These are phyloP conservation scores for Podospora pseudocomata DNA, from an alignment of 495 filamentous ascomycete genomes.

Conservation along the genomic window DNA sequence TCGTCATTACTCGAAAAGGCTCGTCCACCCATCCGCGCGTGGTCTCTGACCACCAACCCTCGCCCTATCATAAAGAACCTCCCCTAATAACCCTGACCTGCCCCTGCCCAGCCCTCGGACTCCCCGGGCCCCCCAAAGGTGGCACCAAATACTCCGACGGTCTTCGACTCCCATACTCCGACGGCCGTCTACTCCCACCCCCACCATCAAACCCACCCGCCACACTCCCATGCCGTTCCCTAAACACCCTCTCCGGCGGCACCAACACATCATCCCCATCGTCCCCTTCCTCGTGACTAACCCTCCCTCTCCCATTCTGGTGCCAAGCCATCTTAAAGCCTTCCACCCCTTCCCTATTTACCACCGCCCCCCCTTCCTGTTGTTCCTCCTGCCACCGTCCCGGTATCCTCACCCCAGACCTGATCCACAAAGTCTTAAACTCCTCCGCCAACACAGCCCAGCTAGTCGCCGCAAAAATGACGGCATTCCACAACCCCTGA, in stretches of 20 bases:
- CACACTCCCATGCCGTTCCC: slow-evolving; percentile 4
- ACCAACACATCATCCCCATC: not conserved
- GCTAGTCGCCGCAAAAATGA: slow-evolving; percentile 69
- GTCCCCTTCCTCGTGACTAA: not conserved
- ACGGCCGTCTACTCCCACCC: not conserved
- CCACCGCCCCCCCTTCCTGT: not conserved
- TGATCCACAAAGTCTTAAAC: not conserved
- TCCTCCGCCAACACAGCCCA: slow-evolving; percentile 38
- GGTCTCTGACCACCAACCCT: no score
- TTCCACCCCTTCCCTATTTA: not conserved
- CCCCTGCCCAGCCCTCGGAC: not conserved
- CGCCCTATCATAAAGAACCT: slow-evolving; percentile 13
- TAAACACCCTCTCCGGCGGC: not conserved
- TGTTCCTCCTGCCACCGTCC: not conserved
- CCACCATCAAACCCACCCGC: not conserved
- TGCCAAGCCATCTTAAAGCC: not conserved
- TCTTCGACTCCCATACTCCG: not conserved
- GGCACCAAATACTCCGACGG: not conserved
- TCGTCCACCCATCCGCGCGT: no score
- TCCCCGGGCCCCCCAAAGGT: not conserved
- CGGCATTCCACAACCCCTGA: slow-evolving; percentile 80
- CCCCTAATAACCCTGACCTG: slow-evolving; percentile 19
- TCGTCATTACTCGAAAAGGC: no score
- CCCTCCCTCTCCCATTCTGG: not conserved
- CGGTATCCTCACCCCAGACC: not conserved